These are phyloP conservation scores for Tolypocladium guangdongense DNA, from an alignment of 2,329 filamentous ascomycete species.

Conservation along the genomic window DNA sequence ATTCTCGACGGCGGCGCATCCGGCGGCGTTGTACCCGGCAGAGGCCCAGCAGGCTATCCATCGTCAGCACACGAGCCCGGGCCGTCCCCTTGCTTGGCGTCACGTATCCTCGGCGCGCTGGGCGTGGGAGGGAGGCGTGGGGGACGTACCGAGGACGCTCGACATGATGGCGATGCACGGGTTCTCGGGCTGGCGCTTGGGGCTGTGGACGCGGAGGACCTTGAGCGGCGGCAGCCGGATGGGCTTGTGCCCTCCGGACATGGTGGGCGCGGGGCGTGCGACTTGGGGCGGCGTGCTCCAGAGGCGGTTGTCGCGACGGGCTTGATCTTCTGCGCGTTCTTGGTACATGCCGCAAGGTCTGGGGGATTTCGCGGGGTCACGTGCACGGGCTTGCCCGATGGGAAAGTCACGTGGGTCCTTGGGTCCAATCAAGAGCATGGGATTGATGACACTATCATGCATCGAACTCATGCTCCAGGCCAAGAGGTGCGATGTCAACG, in stretches of 20 bases:
- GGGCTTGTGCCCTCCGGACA: constrained; percentile 36
- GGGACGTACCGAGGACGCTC: constrained; percentile 39
- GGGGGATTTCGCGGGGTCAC: not conserved
- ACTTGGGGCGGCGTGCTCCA: not conserved
- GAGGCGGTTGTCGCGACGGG: not conserved
- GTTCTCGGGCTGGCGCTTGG: constrained; percentile 37
- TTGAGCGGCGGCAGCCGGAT: constrained; percentile 48
- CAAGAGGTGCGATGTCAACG: no score
- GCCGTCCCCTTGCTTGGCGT: no score
- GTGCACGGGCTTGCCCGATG: not conserved
- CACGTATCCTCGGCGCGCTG: not conserved
- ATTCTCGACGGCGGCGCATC: constrained; percentile 48
- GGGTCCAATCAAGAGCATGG: no score
- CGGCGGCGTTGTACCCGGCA: constrained; percentile 53
- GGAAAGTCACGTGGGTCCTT: not conserved
- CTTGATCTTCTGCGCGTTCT: not conserved
- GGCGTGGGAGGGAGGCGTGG: constrained; percentile 1
- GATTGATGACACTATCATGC: no score
- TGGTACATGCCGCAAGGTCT: not conserved
- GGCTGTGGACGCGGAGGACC: constrained; percentile 41
- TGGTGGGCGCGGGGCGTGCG: constrained; percentile 14
- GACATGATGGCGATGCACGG: constrained; percentile 48
- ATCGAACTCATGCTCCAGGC: no score
- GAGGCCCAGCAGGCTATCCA: constrained; percentile 71
- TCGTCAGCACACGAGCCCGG: not conserved